A percentile compares a stretch with the other conserved stretches of the same genome.
These are phyloP conservation scores for Pleurotus platypus DNA, from an alignment of 768 basidiomycete species.

Conservation along the genomic window DNA sequence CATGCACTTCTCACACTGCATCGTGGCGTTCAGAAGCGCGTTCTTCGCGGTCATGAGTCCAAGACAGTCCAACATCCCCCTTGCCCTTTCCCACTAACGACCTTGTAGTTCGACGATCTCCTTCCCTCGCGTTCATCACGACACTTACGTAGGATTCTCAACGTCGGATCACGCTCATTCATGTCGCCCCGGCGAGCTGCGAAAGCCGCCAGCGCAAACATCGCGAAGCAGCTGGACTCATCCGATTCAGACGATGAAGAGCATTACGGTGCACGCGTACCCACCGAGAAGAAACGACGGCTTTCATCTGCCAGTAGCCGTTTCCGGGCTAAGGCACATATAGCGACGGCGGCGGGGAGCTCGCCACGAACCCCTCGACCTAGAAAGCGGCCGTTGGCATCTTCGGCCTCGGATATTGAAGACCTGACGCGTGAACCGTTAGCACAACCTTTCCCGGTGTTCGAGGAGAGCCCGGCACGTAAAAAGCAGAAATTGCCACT, in stretches of 20 bases:
- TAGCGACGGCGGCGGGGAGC: background rate
- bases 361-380: background rate
- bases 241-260: slow-evolving; percentile 3
- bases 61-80: background rate
- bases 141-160: no score
- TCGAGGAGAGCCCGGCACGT: background rate
- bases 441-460: background rate
- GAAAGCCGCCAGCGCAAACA: background rate
- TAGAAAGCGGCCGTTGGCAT: background rate
- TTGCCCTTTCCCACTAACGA: background rate
- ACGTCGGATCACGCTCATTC: no score
- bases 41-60: slow-evolving; percentile 4
- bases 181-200: background rate
- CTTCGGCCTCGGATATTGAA: background rate
- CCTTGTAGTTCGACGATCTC: no score
- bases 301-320: no score
- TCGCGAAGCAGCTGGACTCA: background rate
- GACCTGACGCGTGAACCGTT: background rate
- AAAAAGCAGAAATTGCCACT: slow-evolving; percentile 41
- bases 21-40: background rate
- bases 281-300: background rate
- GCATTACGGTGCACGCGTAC: background rate
- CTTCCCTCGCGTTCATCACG: no score
- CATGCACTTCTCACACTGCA: no score
- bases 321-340: background rate